Evolutionary conservation across 2,329 filamentous ascomycete species (phyloP), one percentile per base, ranked within the genome.

Genomic region (Trichoderma simmonsii): DNA sequence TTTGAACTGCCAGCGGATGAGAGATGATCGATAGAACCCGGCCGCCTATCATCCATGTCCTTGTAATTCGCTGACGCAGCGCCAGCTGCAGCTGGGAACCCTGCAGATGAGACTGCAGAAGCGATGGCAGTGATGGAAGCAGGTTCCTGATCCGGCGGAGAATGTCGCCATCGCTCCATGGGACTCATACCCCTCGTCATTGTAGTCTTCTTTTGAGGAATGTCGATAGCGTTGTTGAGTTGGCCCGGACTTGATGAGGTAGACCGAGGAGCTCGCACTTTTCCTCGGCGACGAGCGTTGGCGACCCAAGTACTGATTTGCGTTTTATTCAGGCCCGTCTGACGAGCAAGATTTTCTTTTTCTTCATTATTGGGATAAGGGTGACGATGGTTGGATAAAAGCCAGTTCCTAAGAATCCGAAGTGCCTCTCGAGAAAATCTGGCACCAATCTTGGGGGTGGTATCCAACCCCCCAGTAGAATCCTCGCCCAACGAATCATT

Each of bases 271-370:
- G 68, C 62, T 32, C 39, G 39, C 8, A 90, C 89, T 83, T 96
- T 97, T 75, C 92, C 90, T 73, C 94, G 87, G 66, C 94, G 88
- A 30, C 93, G 89, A 70, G 93, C 93, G 80, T 97, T 97, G 70
- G 94, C 93, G 51, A 97, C 88, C 94, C 94, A 97, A 78, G 96
- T 97, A 6, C 90, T 89, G 72, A 97, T 93, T 78, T 97, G 94
- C 6, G 87, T 91, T 75, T 91, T 88, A 78, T 88, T 93, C 21
- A 97, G 85, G 2, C 93, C 92, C 0, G 94, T 97, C 75, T 91
- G 87, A 60, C 87, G 85, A 79, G 92, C 90, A 14, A 97, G 85
- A 56, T 88, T 85, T 71, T 93, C 91, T 77, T 94, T 95, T 77
- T 97, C 92, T 63, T 92, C 89, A 48, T 96, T 93, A 14, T 88